Conservation (phyloP, 805 yeast species). For the Lachancea thermotolerans region DNA sequence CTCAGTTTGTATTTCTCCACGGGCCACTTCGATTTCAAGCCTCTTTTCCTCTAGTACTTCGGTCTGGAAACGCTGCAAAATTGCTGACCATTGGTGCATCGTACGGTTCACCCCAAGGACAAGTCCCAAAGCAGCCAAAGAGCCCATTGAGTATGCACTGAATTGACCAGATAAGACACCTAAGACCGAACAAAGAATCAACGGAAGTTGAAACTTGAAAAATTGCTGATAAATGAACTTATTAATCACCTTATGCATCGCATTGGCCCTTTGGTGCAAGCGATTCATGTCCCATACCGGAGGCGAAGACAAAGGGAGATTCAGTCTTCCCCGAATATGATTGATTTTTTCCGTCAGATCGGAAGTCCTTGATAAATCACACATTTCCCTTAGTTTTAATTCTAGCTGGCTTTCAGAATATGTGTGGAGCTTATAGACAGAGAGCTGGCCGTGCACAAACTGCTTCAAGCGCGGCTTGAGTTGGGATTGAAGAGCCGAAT, state of each 20-base stretch:
- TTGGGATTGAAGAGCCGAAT: conserved; percentile 25
- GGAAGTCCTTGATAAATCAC: conserved; percentile 18
- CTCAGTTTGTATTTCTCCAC: too few relatives aligned
- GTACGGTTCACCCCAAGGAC: conserved; percentile 30
- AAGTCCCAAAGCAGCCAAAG: conserved; percentile 28
- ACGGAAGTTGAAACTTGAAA: conserved; percentile 30
- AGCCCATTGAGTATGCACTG: conserved; percentile 29
- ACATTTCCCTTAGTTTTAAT: conserved; percentile 22
- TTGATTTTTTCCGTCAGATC: conserved; percentile 24
- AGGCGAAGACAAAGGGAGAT: conserved; percentile 2
- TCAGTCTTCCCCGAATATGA: conserved; percentile 26
- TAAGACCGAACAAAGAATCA: conserved; percentile 20
- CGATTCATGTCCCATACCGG: conserved; percentile 5
- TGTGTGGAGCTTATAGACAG: conserved; percentile 30
- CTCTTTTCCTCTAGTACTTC: conserved; percentile 12
- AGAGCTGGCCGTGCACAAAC: conserved; percentile 23
- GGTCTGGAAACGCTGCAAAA: conserved; percentile 10
- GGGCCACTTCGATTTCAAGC: conserved; percentile 11
- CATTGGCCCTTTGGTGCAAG: conserved; percentile 16
- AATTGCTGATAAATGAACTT: conserved; percentile 24
- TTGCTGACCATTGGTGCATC: conserved; percentile 25
- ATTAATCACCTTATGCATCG: conserved; percentile 22
- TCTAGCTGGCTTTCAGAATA: conserved; percentile 28
- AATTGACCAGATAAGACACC: conserved; percentile 28
- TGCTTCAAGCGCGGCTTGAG: conserved; percentile 24